Evolutionary conservation across 2,329 filamentous ascomycete genomes (phyloP).

Genomic region (Phialophora verrucosa): DNA sequence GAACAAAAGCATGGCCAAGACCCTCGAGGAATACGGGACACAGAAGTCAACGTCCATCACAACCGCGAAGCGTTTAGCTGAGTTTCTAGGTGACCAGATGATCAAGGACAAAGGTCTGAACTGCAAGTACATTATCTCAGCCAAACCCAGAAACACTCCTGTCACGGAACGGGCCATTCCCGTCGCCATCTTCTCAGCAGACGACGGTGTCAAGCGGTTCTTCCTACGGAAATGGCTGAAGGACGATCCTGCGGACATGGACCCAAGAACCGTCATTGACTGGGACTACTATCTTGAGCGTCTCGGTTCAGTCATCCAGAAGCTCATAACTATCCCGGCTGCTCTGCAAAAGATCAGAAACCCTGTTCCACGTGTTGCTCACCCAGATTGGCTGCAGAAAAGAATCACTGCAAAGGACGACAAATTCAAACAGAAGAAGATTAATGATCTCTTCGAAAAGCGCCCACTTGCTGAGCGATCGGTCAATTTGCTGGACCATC

Average conservation of each 20-base stretch:
- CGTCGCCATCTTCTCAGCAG: slow-evolving; percentile 95
- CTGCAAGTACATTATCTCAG: slow-evolving; percentile 99
- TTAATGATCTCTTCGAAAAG: slow-evolving; percentile 83
- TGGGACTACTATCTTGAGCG: slow-evolving; percentile 98
- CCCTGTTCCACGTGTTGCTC: slow-evolving; percentile 87
- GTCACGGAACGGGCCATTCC: slow-evolving; percentile 94
- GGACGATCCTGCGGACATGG: slow-evolving; percentile 88
- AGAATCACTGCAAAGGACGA: slow-evolving; percentile 95
- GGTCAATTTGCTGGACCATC: slow-evolving; percentile 64
- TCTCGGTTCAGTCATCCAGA: slow-evolving; percentile 95
- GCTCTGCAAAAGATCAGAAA: slow-evolving; percentile 94
- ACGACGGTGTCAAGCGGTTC: slow-evolving; percentile 81
- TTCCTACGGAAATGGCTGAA: slow-evolving; percentile 96
- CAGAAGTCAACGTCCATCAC: slow-evolving; percentile 99
- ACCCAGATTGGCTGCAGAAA: slow-evolving; percentile 95
- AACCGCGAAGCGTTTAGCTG: slow-evolving; percentile 89
- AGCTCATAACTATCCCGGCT: slow-evolving; percentile 97
- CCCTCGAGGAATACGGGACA: slow-evolving; percentile 89
- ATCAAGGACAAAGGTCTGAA: slow-evolving; percentile 98
- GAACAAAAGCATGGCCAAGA: slow-evolving; percentile 97
- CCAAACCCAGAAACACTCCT: slow-evolving; percentile 81
- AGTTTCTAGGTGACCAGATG: slow-evolving; percentile 98
- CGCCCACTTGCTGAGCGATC: slow-evolving; percentile 57
- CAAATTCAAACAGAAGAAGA: slow-evolving; percentile 97
- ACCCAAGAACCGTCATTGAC: slow-evolving; percentile 86